Evolutionary conservation across 2,329 filamentous ascomycete genomes (phyloP).

Genomic region (Westerdykella sp.): DNA sequence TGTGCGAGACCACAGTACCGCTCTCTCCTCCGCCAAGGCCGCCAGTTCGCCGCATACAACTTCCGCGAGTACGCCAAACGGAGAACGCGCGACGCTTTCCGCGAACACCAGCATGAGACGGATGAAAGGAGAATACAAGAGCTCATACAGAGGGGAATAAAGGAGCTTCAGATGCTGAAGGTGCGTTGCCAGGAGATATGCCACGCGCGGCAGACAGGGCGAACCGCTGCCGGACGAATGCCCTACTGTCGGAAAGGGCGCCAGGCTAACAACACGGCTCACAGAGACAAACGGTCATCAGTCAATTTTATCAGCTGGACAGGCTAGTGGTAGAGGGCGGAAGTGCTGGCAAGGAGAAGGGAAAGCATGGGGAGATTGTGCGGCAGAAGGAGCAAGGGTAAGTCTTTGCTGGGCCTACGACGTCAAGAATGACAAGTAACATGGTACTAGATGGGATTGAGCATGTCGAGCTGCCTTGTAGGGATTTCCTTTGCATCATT

Average conservation of each 20-base stretch:
- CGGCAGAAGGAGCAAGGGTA: slow-evolving; percentile 77
- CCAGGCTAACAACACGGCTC: slow-evolving; percentile 32
- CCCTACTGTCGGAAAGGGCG: neutral
- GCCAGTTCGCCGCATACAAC: slow-evolving; percentile 90
- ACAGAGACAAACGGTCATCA: slow-evolving; percentile 90
- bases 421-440: neutral
- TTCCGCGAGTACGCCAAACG: slow-evolving; percentile 95
- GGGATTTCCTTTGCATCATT: neutral
- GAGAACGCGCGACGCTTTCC: slow-evolving; percentile 84
- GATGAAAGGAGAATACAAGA: slow-evolving; percentile 78
- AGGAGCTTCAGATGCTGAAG: slow-evolving; percentile 86
- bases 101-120: slow-evolving; percentile 65
- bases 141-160: slow-evolving; percentile 78
- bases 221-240: neutral
- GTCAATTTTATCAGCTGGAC: slow-evolving; percentile 91
- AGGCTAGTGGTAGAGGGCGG: slow-evolving; percentile 86
- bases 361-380: slow-evolving; percentile 59
- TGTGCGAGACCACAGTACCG: slow-evolving; percentile 61
- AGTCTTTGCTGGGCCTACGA: slow-evolving; percentile 22
- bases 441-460: slow-evolving; percentile 18
- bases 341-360: slow-evolving; percentile 68
- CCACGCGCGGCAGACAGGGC: too few species aligned
- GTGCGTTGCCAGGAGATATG: slow-evolving; percentile 45
- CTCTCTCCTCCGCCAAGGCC: slow-evolving; percentile 77
- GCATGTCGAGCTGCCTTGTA: neutral